These are phyloP conservation scores for Talaromyces proteolyticus DNA, from an alignment of 495 filamentous ascomycete genomes.

Conservation along the genomic window DNA sequence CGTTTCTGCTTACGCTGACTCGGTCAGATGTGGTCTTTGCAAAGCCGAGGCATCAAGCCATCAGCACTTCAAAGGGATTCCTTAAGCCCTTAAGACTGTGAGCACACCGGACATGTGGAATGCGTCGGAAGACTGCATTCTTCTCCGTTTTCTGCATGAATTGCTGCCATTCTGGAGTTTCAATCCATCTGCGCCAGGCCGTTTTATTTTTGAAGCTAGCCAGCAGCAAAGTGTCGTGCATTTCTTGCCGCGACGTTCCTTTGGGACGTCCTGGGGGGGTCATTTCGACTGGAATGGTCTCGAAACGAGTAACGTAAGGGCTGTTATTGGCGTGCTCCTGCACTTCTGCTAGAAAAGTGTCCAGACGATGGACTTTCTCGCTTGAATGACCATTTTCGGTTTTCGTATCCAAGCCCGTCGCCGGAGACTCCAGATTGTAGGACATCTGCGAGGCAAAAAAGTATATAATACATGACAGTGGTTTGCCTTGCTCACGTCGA, in stretches of 20 bases:
- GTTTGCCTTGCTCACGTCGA: not conserved
- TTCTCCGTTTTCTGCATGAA: conserved; percentile 2
- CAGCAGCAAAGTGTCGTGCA: conserved; percentile 8
- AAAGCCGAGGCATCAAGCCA: conserved; percentile 2
- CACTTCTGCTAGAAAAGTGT: conserved; percentile 6
- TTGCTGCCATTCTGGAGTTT: conserved; percentile 4
- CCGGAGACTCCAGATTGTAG: conserved; percentile 62
- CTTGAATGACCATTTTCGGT: not conserved
- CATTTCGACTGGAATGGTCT: conserved; percentile 6
- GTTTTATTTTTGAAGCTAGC: conserved; percentile 7
- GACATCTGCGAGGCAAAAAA: conserved; percentile 90
- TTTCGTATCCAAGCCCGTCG: not conserved
- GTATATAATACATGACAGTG: conserved; percentile 41
- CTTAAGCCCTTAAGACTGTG: conserved; percentile 6
- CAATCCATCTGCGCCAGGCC: conserved; percentile 4
- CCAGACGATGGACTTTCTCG: not conserved
- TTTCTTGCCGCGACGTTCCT: conserved; percentile 5
- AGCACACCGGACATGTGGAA: conserved; percentile 8
- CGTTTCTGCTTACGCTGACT: not conserved
- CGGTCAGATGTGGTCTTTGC: not conserved
- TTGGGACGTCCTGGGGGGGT: conserved; percentile 4
- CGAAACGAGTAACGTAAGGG: conserved; percentile 6
- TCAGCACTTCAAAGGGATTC: conserved; percentile 5
- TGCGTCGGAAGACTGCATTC: conserved; percentile 3
- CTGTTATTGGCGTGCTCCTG: conserved; percentile 3